Percentiles rank a stretch among this genome's conserved stretches.
phyloP scores from a whole-genome alignment of 495 filamentous ascomycete genomes.

The Delitschia confertaspora region DNA sequence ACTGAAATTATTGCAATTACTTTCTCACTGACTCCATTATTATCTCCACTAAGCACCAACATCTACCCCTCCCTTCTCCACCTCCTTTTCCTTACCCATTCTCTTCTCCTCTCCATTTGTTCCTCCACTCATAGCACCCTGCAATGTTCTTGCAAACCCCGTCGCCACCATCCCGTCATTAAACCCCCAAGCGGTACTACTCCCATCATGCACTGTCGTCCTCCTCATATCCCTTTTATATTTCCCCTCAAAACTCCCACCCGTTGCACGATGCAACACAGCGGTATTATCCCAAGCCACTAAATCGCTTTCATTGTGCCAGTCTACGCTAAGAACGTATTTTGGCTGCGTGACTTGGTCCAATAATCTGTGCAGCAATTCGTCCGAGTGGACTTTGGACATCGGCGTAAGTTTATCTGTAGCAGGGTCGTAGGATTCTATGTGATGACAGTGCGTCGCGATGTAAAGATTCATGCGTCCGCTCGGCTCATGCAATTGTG shows the following conservation, averaged over 20 bases:
- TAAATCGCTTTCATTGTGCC: slow-evolving; percentile 44
- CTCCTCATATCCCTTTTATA: slow-evolving; percentile 46
- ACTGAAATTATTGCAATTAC: too few species aligned
- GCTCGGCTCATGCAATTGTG: slow-evolving; percentile 46
- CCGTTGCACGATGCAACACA: slow-evolving; percentile 46
- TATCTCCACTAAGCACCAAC: too few species aligned
- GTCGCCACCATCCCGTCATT: slow-evolving; percentile 16
- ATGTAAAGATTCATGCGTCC: slow-evolving; percentile 48
- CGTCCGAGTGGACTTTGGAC: slow-evolving; percentile 30
- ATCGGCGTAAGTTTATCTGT: too few species aligned
- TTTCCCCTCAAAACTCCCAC: slow-evolving; percentile 44
- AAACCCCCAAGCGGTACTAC: slow-evolving; percentile 21
- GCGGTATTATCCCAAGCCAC: slow-evolving; percentile 54
- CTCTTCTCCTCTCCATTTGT: not conserved
- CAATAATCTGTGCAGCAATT: slow-evolving; percentile 40
- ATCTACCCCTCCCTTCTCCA: too few species aligned
- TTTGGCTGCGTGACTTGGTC: slow-evolving; percentile 43
- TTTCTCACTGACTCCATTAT: too few species aligned
- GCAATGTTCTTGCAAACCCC: slow-evolving; percentile 14
- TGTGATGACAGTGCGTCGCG: slow-evolving; percentile 48
- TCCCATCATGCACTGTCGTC: slow-evolving; percentile 40
- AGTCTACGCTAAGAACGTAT: slow-evolving; percentile 41
- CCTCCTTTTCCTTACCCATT: too few species aligned
- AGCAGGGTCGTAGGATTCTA: slow-evolving; percentile 41
- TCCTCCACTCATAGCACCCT: not conserved